Evolutionary conservation across 2,329 filamentous ascomycete genomes (phyloP).

Genomic region (Colletotrichum camelliae): DNA sequence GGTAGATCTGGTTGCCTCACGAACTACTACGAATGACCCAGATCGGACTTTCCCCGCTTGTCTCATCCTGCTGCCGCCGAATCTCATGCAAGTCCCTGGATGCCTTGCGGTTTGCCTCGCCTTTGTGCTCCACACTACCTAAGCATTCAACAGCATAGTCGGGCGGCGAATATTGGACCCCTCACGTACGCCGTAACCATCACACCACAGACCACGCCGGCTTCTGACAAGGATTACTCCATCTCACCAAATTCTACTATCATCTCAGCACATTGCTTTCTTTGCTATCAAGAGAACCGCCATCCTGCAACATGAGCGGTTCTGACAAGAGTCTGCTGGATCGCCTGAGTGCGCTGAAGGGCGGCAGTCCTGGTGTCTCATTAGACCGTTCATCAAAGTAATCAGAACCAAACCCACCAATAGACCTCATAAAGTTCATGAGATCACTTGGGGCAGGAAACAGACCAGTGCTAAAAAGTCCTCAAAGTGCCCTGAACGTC

Average conservation of each 20-base stretch:
- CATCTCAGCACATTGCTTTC: not conserved
- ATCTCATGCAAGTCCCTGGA: not conserved
- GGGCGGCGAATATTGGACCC: not conserved
- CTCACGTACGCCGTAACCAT: not conserved
- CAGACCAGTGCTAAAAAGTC: not conserved
- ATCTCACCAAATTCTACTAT: not conserved
- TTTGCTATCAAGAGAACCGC: not conserved
- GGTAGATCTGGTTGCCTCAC: not conserved
- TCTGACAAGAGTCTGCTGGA: slow-evolving; percentile 55
- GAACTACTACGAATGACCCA: not conserved
- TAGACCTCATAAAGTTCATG: not conserved
- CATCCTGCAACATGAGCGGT: not conserved
- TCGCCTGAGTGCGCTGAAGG: slow-evolving; percentile 58
- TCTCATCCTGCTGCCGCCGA: not conserved
- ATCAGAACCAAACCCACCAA: slow-evolving; percentile 19
- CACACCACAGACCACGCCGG: not conserved
- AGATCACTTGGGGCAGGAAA: not conserved
- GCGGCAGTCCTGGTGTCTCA: slow-evolving; percentile 30
- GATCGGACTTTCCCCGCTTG: not conserved
- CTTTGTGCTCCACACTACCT: not conserved
- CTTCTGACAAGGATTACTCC: not conserved
- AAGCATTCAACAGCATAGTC: not conserved
- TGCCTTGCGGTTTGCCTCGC: slow-evolving; percentile 9
- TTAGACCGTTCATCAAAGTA: slow-evolving; percentile 44
- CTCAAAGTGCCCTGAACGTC: slow-evolving; percentile 27